Conservation (phyloP, 352 stramenopile species). For the Pythium volutum region DNA sequence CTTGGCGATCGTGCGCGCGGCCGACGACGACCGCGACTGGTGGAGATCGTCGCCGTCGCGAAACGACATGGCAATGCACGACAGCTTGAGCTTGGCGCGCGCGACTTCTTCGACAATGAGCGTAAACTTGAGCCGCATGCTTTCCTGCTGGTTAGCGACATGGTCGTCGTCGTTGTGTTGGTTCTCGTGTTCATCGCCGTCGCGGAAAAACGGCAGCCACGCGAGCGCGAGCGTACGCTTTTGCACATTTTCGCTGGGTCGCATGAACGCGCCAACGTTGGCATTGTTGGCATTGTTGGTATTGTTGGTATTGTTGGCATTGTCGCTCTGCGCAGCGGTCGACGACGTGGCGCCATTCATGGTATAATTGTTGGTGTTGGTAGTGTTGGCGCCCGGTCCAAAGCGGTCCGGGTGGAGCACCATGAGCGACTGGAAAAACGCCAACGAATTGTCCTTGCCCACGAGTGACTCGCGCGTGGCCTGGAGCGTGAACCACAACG, state of each 20-base stretch:
- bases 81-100: slow-evolving; percentile 41
- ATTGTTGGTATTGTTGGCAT: slow-evolving; percentile 5
- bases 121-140: slow-evolving; percentile 57
- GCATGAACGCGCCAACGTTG: slow-evolving; percentile 12
- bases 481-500: slow-evolving; percentile 60
- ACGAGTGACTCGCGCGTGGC: slow-evolving; percentile 48
- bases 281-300: slow-evolving; percentile 27
- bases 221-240: slow-evolving; percentile 58
- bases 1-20: slow-evolving; percentile 36
- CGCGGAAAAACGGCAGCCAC: slow-evolving; percentile 48
- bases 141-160: slow-evolving; percentile 18
- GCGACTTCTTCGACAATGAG: slow-evolving; percentile 62
- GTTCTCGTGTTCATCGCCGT: too few species aligned
- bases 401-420: slow-evolving; percentile 44
- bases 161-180: slow-evolving; percentile 5
- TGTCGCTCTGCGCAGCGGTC: slow-evolving; percentile 24
- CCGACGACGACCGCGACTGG: slow-evolving; percentile 30
- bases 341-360: background rate
- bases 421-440: slow-evolving; percentile 66
- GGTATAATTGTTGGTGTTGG: background rate
- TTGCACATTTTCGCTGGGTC: slow-evolving; percentile 44
- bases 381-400: background rate
- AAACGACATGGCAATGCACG: slow-evolving; percentile 56
- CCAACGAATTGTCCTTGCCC: slow-evolving; percentile 48
- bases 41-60: slow-evolving; percentile 37